Evolutionary conservation across 75 land plant species (phyloP).

Genomic region (Picea glauca): DNA sequence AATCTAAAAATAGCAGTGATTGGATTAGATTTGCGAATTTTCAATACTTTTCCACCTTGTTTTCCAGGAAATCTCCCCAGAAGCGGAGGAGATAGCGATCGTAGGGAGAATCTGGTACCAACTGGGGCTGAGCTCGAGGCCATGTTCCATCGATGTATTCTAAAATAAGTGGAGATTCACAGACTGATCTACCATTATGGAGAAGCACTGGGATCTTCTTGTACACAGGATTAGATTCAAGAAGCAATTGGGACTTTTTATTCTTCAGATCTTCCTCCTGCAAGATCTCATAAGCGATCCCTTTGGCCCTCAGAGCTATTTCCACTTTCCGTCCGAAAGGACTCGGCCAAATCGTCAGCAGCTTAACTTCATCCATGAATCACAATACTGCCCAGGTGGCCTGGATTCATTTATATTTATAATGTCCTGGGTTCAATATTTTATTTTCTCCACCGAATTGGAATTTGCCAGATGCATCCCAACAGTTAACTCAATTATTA

Average conservation of each 20-base stretch:
- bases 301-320: constrained; percentile 45
- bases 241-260: constrained; percentile 32
- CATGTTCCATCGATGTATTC: constrained; percentile 43
- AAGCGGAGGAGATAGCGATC: constrained; percentile 48
- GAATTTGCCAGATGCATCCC: too few species aligned
- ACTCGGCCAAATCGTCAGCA: constrained; percentile 29
- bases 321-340: constrained; percentile 33
- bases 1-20: too few species aligned
- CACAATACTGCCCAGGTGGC: too few species aligned
- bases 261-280: constrained; percentile 39
- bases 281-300: constrained; percentile 20
- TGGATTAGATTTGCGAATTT: too few species aligned
- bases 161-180: constrained; percentile 35
- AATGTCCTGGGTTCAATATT: too few species aligned
- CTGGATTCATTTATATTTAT: too few species aligned
- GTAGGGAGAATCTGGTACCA: constrained; percentile 44
- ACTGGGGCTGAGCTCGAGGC: constrained; percentile 9
- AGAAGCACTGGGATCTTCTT: constrained; percentile 50
- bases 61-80: constrained; percentile 33
- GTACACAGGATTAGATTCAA: constrained; percentile 45
- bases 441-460: too few species aligned
- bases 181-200: constrained; percentile 19
- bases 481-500: too few species aligned
- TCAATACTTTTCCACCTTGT: too few species aligned
- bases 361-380: constrained; percentile 13